Conservation (phyloP, 345 rosid genomes). For the Citrus sinensis region DNA sequence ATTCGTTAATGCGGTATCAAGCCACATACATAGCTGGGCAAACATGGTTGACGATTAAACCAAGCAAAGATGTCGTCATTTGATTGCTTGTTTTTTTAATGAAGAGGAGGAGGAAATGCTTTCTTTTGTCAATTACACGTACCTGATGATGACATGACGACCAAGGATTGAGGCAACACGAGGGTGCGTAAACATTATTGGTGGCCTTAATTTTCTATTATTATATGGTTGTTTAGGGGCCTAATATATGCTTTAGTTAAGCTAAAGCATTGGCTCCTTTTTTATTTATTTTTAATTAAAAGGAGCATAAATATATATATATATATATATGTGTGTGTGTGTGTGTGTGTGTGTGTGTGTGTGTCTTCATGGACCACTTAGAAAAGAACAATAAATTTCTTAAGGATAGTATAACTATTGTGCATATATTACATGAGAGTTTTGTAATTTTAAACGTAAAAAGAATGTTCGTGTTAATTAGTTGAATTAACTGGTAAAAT, state of each 20-base stretch:
- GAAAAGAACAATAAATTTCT: too few relatives aligned
- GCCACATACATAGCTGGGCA: not conserved
- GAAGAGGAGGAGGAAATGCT: too few relatives aligned
- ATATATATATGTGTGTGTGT: too few relatives aligned
- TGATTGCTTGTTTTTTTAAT: not conserved
- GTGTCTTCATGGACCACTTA: too few relatives aligned
- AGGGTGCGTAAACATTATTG: not conserved
- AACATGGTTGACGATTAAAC: not conserved
- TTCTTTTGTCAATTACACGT: not conserved
- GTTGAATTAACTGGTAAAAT: too few relatives aligned
- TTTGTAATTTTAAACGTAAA: too few relatives aligned
- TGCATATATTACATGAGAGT: too few relatives aligned
- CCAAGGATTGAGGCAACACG: not conserved
- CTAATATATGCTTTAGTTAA: not conserved
- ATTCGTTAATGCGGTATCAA: not conserved
- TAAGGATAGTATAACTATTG: rapidly evolving
- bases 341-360: too few relatives aligned
- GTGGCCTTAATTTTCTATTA: not conserved
- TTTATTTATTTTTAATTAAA: not conserved
- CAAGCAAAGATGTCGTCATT: conserved; percentile 9
- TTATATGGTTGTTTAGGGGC: not conserved
- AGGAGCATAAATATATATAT: too few relatives aligned
- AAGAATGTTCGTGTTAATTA: too few relatives aligned
- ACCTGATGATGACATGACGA: not conserved
- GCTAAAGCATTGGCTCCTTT: conserved; percentile 19